phyloP scores from a whole-genome alignment of 2,329 filamentous ascomycete genomes.

The Penicillium sp. region DNA sequence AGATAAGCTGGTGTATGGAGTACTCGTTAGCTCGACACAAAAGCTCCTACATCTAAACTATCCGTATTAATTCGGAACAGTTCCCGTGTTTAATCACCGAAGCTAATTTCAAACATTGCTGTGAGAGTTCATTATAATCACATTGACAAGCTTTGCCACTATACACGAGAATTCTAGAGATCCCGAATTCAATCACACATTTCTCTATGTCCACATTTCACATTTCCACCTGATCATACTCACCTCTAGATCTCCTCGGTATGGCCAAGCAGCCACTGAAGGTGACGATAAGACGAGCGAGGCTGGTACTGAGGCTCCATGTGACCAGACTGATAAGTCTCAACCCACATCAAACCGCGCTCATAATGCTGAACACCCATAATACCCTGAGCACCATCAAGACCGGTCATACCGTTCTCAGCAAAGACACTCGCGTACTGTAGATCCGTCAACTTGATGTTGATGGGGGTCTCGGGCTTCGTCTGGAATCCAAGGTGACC shows the following conservation, averaged over 20 bases:
- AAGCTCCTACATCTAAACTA: too few species aligned
- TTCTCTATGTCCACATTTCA: not conserved
- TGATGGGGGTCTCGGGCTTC: constrained; percentile 56
- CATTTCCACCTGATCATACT: not conserved
- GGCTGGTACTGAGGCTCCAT: constrained; percentile 65
- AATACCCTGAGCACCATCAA: constrained; percentile 63
- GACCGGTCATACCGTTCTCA: constrained; percentile 62
- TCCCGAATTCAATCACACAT: too few species aligned
- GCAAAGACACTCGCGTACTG: constrained; percentile 54
- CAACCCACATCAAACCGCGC: constrained; percentile 70
- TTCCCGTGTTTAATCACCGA: too few species aligned
- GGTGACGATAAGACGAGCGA: constrained; percentile 65
- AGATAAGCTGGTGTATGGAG: too few species aligned
- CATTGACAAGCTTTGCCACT: not conserved
- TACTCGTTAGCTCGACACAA: too few species aligned
- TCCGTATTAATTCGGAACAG: too few species aligned
- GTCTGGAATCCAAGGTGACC: constrained; percentile 69
- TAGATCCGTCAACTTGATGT: constrained; percentile 48
- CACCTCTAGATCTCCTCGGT: constrained; percentile 25
- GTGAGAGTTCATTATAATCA: too few species aligned
- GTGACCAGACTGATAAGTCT: constrained; percentile 37
- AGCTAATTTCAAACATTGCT: too few species aligned
- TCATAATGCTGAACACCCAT: constrained; percentile 73
- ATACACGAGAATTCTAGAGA: not conserved
- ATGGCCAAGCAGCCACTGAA: constrained; percentile 45